Evolutionary conservation across 495 filamentous ascomycete genomes (phyloP).

Genomic region (Neurospora sp.): DNA sequence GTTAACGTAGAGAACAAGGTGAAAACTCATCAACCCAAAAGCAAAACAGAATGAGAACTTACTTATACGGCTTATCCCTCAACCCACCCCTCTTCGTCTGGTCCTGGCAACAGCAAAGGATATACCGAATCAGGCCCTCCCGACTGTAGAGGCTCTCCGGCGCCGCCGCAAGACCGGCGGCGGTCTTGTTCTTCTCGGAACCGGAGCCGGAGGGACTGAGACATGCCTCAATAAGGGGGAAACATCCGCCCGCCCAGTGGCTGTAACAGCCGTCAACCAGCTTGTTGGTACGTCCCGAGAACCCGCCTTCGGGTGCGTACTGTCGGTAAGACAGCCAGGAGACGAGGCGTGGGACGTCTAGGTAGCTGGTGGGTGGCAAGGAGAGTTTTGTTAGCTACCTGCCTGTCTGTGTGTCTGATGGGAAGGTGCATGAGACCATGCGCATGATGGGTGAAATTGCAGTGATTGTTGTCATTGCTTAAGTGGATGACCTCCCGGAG

Average conservation of each 20-base stretch:
- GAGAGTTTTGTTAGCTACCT: not conserved
- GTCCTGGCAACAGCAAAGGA: conserved; percentile 78
- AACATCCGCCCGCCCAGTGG: conserved; percentile 94
- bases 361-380: conserved; percentile 40
- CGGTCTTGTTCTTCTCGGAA: not conserved
- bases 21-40: too few species aligned
- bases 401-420: not conserved
- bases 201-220: conserved; percentile 27
- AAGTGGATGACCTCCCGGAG: not conserved
- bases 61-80: conserved; percentile 90
- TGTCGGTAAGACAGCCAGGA: conserved; percentile 85
- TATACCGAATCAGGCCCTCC: conserved; percentile 78
- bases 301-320: conserved; percentile 84
- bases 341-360: conserved; percentile 67
- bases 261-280: conserved; percentile 96
- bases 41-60: conserved; percentile 26
- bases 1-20: too few species aligned
- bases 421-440: not conserved
- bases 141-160: conserved; percentile 57
- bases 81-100: conserved; percentile 60
- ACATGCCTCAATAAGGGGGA: conserved; percentile 79
- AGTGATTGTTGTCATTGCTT: conserved; percentile 7
- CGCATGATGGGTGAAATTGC: not conserved
- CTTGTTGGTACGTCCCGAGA: conserved; percentile 93
- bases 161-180: conserved; percentile 8